Conservation (phyloP, 495 filamentous ascomycete species). For the Aspergillus indologenus region DNA sequence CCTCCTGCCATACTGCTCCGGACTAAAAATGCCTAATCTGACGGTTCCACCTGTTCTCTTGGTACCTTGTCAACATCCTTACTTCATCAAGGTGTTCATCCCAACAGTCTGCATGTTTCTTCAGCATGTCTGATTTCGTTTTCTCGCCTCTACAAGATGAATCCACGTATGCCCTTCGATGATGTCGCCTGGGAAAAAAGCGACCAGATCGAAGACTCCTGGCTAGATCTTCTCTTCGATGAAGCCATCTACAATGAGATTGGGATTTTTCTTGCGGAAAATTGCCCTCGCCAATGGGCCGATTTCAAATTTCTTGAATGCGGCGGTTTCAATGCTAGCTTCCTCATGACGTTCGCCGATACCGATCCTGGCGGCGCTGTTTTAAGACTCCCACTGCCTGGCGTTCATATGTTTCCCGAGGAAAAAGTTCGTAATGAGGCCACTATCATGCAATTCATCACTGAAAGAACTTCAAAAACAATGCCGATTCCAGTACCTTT, state of each 20-base stretch:
- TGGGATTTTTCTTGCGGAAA: conserved; percentile 21
- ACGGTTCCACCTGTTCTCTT: too few relatives aligned
- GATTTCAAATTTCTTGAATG: conserved; percentile 19
- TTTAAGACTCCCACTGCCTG: conserved; percentile 25
- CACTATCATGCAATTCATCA: conserved; percentile 35
- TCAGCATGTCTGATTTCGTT: too few relatives aligned
- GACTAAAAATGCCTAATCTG: too few relatives aligned
- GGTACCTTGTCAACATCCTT: too few relatives aligned
- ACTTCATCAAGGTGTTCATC: too few relatives aligned
- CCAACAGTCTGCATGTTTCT: too few relatives aligned
- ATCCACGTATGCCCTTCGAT: conserved; percentile 26
- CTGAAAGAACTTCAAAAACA: conserved; percentile 26
- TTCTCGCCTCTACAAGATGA: too few relatives aligned
- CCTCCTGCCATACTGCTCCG: too few relatives aligned
- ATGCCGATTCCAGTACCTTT: conserved; percentile 38
- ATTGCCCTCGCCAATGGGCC: conserved; percentile 15
- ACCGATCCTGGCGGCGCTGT: conserved; percentile 16
- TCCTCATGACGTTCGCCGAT: conserved; percentile 26
- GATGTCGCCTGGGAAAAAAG: conserved; percentile 31
- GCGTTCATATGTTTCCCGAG: conserved; percentile 28
- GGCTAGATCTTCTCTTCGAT: conserved; percentile 18
- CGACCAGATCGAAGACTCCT: conserved; percentile 19
- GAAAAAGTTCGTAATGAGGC: conserved; percentile 39
- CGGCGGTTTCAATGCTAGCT: conserved; percentile 25
- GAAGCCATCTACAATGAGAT: conserved; percentile 19